phyloP scores from a whole-genome alignment of 2,329 filamentous ascomycete species.

The Sporothrix brasiliensis region DNA sequence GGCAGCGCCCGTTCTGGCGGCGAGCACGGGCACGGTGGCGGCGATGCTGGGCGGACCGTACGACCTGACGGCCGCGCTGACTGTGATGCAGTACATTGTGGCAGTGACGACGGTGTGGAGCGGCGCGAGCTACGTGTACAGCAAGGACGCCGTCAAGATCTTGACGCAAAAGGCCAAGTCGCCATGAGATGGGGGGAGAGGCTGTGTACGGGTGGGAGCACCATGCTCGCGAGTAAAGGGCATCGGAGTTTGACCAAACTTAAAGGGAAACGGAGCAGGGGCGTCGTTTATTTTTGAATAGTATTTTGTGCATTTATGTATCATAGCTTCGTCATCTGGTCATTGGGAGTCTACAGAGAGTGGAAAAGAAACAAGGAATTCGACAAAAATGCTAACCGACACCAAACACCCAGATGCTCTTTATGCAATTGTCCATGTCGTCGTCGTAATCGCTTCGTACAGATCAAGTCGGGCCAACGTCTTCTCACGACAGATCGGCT shows the following conservation, averaged over 20 bases:
- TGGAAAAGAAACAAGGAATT: neutral
- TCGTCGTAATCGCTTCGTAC: slow-evolving; percentile 22
- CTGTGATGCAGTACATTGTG: slow-evolving; percentile 71
- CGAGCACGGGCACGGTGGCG: slow-evolving; percentile 14
- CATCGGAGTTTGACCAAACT: neutral
- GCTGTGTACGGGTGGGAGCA: neutral
- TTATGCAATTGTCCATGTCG: slow-evolving; percentile 13
- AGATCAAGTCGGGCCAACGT: neutral
- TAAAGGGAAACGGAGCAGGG: slow-evolving; percentile 11
- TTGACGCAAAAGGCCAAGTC: slow-evolving; percentile 49
- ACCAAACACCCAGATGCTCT: slow-evolving; percentile 9
- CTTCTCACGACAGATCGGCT: slow-evolving; percentile 42
- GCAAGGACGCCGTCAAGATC: slow-evolving; percentile 90
- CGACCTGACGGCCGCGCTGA: slow-evolving; percentile 59
- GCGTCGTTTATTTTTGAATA: neutral
- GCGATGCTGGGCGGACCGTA: slow-evolving; percentile 43
- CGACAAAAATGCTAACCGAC: neutral
- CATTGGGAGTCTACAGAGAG: neutral
- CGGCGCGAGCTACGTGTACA: slow-evolving; percentile 87
- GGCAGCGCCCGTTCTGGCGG: slow-evolving; percentile 69
- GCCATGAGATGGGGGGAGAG: neutral
- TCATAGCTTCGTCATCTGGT: slow-evolving; percentile 18
- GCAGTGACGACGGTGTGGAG: slow-evolving; percentile 91
- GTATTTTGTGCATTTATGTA: slow-evolving; percentile 9
- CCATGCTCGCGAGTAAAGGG: slow-evolving; percentile 17